These are phyloP conservation scores for Neocucurbitaria cava DNA, from an alignment of 2,329 filamentous ascomycete species.

Conservation along the genomic window DNA sequence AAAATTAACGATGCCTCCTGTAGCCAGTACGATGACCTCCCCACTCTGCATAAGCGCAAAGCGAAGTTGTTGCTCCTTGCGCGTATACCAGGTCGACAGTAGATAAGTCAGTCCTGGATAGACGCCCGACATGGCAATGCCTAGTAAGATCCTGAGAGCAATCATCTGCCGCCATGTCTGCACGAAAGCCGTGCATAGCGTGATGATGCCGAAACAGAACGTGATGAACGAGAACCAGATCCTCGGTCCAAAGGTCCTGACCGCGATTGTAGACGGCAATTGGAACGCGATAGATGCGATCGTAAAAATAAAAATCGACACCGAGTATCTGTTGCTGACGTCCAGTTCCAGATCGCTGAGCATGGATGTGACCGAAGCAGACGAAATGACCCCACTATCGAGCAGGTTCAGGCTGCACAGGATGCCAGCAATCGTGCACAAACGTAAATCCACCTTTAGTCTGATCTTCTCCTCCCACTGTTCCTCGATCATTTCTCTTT, in stretches of 20 bases:
- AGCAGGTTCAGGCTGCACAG: slow-evolving; percentile 73
- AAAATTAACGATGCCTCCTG: slow-evolving; percentile 72
- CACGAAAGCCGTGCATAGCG: slow-evolving; percentile 72
- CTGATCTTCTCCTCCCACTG: slow-evolving; percentile 59
- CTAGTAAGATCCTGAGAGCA: slow-evolving; percentile 68
- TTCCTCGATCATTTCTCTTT: slow-evolving; percentile 17
- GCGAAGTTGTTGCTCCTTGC: slow-evolving; percentile 69
- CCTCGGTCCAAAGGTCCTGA: slow-evolving; percentile 69
- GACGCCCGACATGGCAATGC: slow-evolving; percentile 64
- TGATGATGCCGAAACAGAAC: slow-evolving; percentile 68
- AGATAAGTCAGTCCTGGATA: slow-evolving; percentile 58
- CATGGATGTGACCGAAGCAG: slow-evolving; percentile 74
- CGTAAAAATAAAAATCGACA: slow-evolving; percentile 77
- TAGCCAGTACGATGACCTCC: slow-evolving; percentile 70
- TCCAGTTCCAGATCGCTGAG: slow-evolving; percentile 67
- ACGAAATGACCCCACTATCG: slow-evolving; percentile 73
- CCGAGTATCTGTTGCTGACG: slow-evolving; percentile 69
- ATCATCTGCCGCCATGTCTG: slow-evolving; percentile 74
- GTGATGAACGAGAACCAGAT: slow-evolving; percentile 68
- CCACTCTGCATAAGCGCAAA: slow-evolving; percentile 71
- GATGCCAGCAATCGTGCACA: slow-evolving; percentile 75
- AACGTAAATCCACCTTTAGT: slow-evolving; percentile 69
- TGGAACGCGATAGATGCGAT: slow-evolving; percentile 72
- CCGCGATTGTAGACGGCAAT: slow-evolving; percentile 71
- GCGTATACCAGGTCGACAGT: slow-evolving; percentile 68